These are phyloP conservation scores for Vanderwaltozyma verrucispora DNA, from an alignment of 805 yeast genomes.

Conservation along the genomic window DNA sequence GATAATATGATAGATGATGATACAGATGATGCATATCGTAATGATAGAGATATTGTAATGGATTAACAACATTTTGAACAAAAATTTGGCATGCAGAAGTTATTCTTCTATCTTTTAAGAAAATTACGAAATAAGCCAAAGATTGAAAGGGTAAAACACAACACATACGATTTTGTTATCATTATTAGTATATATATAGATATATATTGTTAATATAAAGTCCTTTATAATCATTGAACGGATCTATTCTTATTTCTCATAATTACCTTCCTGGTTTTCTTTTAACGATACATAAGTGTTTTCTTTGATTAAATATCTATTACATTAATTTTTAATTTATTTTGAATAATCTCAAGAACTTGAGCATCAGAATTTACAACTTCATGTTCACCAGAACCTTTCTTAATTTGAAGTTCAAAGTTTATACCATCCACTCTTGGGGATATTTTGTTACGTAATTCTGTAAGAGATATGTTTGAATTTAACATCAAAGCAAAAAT, in stretches of 20 bases:
- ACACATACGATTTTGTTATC: not conserved
- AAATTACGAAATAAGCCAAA: too few relatives aligned
- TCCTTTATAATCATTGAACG: not conserved
- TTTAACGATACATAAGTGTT: too few relatives aligned
- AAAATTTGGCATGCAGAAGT: too few relatives aligned
- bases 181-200: slow-evolving; percentile 5
- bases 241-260: too few relatives aligned
- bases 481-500: slow-evolving; percentile 62
- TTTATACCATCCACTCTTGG: slow-evolving; percentile 37
- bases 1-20: too few relatives aligned
- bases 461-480: slow-evolving; percentile 36
- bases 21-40: too few relatives aligned
- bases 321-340: slow-evolving; percentile 30
- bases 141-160: too few relatives aligned
- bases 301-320: slow-evolving; percentile 29
- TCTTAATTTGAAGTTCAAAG: slow-evolving; percentile 29
- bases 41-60: too few relatives aligned
- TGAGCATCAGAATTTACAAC: slow-evolving; percentile 29
- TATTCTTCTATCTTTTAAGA: too few relatives aligned
- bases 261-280: too few relatives aligned
- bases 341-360: slow-evolving; percentile 26
- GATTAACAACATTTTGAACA: too few relatives aligned
- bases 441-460: slow-evolving; percentile 40
- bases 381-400: slow-evolving; percentile 24
- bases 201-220: not conserved